These are phyloP conservation scores for Aspergillus piperis DNA, from an alignment of 2,329 filamentous ascomycete genomes.

Conservation along the genomic window DNA sequence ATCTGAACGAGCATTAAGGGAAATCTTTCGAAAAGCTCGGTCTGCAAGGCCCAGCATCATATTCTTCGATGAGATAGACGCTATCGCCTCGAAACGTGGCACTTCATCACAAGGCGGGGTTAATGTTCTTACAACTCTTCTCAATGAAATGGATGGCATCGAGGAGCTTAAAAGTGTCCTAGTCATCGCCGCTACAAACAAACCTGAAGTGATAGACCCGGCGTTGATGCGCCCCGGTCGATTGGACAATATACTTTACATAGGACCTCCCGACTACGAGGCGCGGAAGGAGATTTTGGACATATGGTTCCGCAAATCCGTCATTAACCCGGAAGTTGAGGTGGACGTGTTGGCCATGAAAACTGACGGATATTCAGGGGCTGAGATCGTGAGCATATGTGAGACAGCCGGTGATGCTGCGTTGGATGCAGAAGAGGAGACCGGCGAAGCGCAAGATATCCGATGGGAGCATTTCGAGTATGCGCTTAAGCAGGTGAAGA, in stretches of 20 bases:
- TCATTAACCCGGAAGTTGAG: constrained; percentile 65
- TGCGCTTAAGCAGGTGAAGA: constrained; percentile 51
- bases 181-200: constrained; percentile 88
- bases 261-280: constrained; percentile 73
- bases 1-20: constrained; percentile 80
- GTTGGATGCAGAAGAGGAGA: constrained; percentile 54
- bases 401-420: constrained; percentile 54
- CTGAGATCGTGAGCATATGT: constrained; percentile 71
- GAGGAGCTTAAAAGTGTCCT: constrained; percentile 80
- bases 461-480: constrained; percentile 46
- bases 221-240: constrained; percentile 83
- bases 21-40: constrained; percentile 81
- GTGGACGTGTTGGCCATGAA: constrained; percentile 61
- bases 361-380: constrained; percentile 80
- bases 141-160: constrained; percentile 96
- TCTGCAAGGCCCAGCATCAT: constrained; percentile 89
- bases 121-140: constrained; percentile 83
- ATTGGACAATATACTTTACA: constrained; percentile 82
- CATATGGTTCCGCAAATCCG: constrained; percentile 64
- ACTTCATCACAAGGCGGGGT: constrained; percentile 57
- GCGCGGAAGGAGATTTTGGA: constrained; percentile 76
- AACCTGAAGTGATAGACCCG: constrained; percentile 80
- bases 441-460: constrained; percentile 39
- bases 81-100: constrained; percentile 66
- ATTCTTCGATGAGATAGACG: constrained; percentile 96